A percentile compares a stretch with the other conserved stretches of the same genome.
These are phyloP conservation scores for Alternaria hordeiaustralica DNA, from an alignment of 2,329 filamentous ascomycete species.

Conservation along the genomic window DNA sequence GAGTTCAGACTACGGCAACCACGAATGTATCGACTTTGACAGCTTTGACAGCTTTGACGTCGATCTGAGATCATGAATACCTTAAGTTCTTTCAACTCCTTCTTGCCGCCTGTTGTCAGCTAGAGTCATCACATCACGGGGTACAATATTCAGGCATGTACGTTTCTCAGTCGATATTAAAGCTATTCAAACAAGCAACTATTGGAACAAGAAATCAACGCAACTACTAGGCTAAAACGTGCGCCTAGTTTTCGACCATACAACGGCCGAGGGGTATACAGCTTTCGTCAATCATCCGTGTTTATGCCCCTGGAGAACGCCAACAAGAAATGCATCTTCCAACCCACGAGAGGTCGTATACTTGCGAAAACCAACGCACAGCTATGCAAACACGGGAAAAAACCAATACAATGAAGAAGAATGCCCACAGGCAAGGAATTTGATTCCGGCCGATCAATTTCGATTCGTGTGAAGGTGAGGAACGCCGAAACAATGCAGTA, in stretches of 20 bases:
- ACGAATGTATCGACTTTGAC: not conserved
- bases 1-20: not conserved
- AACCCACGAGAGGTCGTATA: not conserved
- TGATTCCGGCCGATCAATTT: not conserved
- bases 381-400: not conserved
- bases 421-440: not conserved
- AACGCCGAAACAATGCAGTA: constrained; percentile 6
- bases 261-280: constrained; percentile 3
- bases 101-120: not conserved
- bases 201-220: not conserved
- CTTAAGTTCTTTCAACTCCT: not conserved
- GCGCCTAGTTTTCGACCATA: not conserved
- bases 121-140: not conserved
- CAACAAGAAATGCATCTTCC: constrained; percentile 1
- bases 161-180: not conserved
- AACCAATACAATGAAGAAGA: not conserved
- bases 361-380: not conserved
- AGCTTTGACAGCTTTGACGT: not conserved
- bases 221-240: not conserved
- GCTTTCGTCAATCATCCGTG: constrained; percentile 2
- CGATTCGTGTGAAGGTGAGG: not conserved
- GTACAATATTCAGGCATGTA: not conserved
- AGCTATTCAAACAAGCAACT: not conserved
- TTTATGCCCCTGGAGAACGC: constrained; percentile 1
- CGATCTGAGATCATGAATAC: not conserved